Base-by-base conservation (phyloP, 352 stramenopile species). In the Phytopythium mirpurense region DNA sequence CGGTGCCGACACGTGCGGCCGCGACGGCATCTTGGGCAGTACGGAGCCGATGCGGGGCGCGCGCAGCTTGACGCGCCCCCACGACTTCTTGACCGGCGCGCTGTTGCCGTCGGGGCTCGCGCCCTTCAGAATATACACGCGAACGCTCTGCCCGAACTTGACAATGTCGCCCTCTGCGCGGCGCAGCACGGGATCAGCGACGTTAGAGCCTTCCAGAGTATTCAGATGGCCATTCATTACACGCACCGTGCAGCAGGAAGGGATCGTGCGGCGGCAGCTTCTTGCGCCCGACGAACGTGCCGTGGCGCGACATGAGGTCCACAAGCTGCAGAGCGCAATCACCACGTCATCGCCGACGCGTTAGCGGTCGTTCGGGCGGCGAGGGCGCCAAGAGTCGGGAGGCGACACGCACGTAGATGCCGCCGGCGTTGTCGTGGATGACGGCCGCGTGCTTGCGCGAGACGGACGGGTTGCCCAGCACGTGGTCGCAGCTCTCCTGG, bases 251-350 rank as follows among this genome's bases (percentile, higher is more conserved):
- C 23, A 95, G 65, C 35, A 95, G 48, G 51, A 72, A 88, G 23
- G 85, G 85, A 53, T 95, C 85, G 26, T 95, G 85, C 0, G 85
- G 85, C 8, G 85, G 83, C 32, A 95, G 75, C 65, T 95, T 93
- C 54, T 87, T 91, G 21, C 78, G 72, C 3, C 74, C 75, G 21
- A 95, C 81, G 46, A 86, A 93, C 40, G 85, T 95, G 19, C 85
- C 85, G 47, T 95, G 85, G 10, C 85, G 81, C 21, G 85, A 95
- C 85, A 95, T 95, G 15, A 95, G 60, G 45, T 95, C 85, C 50
- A 93, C 83, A 42, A 95, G 72, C 85, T 95, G 65, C 36, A 37
- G 38, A 41, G 40, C 5, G 52, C 44, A 62, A 32, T n/a, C n/a
- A n/a, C n/a, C n/a, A n/a, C n/a, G n/a, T n/a, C n/a, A n/a, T n/a